Conservation (phyloP, 805 yeast species). For the Metschnikowia colocasiae region DNA sequence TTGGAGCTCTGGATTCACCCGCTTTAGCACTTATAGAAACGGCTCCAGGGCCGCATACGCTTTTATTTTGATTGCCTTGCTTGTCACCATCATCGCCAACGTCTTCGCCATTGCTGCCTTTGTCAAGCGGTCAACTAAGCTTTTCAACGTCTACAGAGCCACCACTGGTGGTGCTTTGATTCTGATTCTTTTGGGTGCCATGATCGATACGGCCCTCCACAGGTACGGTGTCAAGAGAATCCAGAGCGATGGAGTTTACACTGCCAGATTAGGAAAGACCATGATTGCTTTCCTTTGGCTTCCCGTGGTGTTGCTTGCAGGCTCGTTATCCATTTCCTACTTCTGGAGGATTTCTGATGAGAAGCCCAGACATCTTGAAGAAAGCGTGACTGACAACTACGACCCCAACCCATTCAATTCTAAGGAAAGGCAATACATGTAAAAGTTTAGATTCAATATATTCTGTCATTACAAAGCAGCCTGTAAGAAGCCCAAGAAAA, state of each 20-base stretch:
- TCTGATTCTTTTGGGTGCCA: slow-evolving; percentile 10
- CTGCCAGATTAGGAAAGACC: slow-evolving; percentile 10
- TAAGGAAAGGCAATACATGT: slow-evolving; percentile 6
- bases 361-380: slow-evolving; percentile 2
- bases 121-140: slow-evolving; percentile 5
- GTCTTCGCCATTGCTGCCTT: slow-evolving; percentile 5
- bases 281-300: slow-evolving; percentile 14
- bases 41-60: slow-evolving; percentile 14
- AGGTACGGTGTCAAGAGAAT: slow-evolving; percentile 8
- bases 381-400: background rate
- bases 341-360: slow-evolving; percentile 5
- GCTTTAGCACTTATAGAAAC: background rate
- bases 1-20: slow-evolving; percentile 12
- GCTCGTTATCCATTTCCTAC: slow-evolving; percentile 3
- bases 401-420: slow-evolving; percentile 8
- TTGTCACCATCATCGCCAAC: slow-evolving; percentile 7
- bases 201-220: slow-evolving; percentile 11
- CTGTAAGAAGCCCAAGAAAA: too few species aligned
- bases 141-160: slow-evolving; percentile 6
- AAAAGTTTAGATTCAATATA: background rate
- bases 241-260: slow-evolving; percentile 10
- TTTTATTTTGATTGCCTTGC: slow-evolving; percentile 7
- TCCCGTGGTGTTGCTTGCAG: slow-evolving; percentile 9
- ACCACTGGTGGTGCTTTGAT: slow-evolving; percentile 6
- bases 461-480: too few species aligned